Conservation (phyloP, 2,329 filamentous ascomycete species). For the Alternaria solani region DNA sequence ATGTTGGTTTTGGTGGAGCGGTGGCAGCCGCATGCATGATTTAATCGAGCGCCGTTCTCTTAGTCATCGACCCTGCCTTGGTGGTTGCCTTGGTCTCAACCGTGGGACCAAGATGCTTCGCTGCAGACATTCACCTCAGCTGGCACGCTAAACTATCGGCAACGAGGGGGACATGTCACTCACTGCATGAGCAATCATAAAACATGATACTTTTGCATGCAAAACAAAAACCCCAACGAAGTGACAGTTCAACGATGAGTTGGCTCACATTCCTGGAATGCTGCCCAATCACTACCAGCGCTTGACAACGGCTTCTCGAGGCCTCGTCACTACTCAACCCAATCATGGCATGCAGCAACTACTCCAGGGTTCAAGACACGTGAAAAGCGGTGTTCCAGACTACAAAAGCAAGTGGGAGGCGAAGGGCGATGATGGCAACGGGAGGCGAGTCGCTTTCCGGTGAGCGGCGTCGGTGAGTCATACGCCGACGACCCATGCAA, state of each 20-base stretch:
- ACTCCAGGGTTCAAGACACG: constrained; percentile 1
- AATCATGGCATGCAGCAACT: neutral
- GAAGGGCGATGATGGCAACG: constrained; percentile 18
- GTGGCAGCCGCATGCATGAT: neutral
- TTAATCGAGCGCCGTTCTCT: neutral
- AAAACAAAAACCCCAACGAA: neutral
- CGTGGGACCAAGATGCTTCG: neutral
- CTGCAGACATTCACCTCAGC: neutral
- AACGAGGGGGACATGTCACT: neutral
- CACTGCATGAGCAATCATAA: neutral
- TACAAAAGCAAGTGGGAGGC: constrained; percentile 7
- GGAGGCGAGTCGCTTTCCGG: constrained; percentile 26
- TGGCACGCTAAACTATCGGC: neutral
- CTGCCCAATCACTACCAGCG: neutral
- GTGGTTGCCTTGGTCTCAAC: neutral
- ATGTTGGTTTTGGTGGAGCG: neutral
- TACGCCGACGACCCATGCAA: constrained; percentile 24
- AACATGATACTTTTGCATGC: neutral
- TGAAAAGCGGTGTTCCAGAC: constrained; percentile 1
- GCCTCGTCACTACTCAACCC: neutral
- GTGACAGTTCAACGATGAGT: neutral
- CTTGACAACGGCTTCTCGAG: neutral
- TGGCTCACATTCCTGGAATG: neutral
- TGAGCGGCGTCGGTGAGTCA: constrained; percentile 34
- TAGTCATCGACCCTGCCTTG: neutral